Evolutionary conservation across 768 basidiomycete species (phyloP).

Genomic region (Russula lepida): DNA sequence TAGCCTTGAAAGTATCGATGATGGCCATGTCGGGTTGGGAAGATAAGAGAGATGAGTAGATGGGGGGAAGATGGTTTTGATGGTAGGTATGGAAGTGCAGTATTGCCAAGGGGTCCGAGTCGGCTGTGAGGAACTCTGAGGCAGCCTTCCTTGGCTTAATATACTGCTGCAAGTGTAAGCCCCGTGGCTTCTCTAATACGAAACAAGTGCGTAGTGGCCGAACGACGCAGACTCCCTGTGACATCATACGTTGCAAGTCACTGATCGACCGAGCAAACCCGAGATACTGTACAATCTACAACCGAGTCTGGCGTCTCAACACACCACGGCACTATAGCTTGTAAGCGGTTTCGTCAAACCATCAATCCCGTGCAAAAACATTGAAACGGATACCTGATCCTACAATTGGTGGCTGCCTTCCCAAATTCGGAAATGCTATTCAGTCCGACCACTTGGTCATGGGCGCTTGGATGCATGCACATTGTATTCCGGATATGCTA

Average conservation of each 20-base stretch:
- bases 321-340: neutral
- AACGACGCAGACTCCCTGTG: neutral
- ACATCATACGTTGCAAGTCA: neutral
- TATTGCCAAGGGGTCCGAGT: neutral
- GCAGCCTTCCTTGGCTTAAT: neutral
- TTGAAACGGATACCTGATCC: neutral
- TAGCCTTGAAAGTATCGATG: constrained; percentile 21
- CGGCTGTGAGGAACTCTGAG: neutral
- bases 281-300: neutral
- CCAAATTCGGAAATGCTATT: neutral
- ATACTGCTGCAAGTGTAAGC: neutral
- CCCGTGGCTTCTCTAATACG: constrained; percentile 1
- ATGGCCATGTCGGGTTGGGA: constrained; percentile 14
- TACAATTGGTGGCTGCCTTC: neutral
- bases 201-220: neutral
- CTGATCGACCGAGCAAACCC: too few relatives aligned
- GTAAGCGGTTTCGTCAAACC: neutral
- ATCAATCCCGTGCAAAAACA: neutral
- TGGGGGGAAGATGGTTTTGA: neutral
- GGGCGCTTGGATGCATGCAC: neutral
- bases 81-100: neutral
- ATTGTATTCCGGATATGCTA: neutral
- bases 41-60: neutral
- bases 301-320: neutral
- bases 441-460: constrained; percentile 9